phyloP scores from a whole-genome alignment of 139 green algal genomes.

The Ettlia oleoabundans region DNA sequence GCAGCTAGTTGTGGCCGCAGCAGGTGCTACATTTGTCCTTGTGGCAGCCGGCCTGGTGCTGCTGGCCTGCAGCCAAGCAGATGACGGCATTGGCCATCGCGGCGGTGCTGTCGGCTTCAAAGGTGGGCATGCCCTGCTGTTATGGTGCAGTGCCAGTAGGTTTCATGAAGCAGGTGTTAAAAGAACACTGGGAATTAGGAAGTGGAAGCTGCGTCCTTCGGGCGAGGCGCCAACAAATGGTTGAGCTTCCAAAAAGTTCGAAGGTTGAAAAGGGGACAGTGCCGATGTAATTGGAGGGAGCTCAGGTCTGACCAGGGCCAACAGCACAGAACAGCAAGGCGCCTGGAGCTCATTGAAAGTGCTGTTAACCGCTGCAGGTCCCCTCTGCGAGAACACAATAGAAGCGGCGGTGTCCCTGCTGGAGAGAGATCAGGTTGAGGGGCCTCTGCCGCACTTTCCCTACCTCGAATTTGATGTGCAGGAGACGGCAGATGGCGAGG shows the following conservation, averaged over 20 bases:
- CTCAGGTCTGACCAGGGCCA: too few species aligned
- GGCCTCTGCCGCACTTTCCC: constrained; percentile 11
- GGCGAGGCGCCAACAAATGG: too few species aligned
- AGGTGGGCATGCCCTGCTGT: not conserved
- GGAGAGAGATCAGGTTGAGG: not conserved
- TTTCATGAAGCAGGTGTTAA: not conserved
- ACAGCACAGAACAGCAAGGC: not conserved
- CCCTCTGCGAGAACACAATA: constrained; percentile 31
- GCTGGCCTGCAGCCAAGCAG: not conserved
- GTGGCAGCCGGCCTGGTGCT: not conserved
- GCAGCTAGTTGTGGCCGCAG: not conserved
- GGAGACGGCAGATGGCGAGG: constrained; percentile 37
- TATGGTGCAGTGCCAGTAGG: not conserved
- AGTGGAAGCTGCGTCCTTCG: not conserved
- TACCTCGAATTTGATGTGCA: constrained; percentile 43
- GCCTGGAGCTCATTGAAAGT: not conserved
- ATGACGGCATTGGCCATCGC: constrained; percentile 31
- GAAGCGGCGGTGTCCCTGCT: constrained; percentile 15
- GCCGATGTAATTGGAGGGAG: too few species aligned
- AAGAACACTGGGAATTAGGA: not conserved
- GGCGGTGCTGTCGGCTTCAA: constrained; percentile 10
- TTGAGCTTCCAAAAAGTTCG: too few species aligned
- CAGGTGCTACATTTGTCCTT: not conserved
- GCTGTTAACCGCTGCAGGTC: not conserved
- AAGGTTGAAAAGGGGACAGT: too few species aligned